Base-by-base conservation (phyloP, 1,139 yeast genomes). In the Torulaspora globosa region DNA sequence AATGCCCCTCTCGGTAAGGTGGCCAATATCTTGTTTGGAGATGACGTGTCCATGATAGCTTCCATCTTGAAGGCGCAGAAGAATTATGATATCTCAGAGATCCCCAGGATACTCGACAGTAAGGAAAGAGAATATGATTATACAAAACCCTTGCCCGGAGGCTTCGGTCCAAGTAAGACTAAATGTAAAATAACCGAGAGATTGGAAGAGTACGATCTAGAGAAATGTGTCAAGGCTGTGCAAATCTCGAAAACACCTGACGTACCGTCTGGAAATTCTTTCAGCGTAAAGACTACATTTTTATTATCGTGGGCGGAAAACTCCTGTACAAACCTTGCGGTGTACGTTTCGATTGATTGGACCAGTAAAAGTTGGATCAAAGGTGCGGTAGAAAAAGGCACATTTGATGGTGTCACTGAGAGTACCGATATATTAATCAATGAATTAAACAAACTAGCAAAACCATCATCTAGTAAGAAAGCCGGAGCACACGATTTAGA, bases 121-220 rank as follows among this genome's bases (percentile, higher is more conserved):
- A 70, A 70, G 47, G 56, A 57, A 39, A 75, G 98, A 52, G 70
- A 73, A 33, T 90, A 82, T 60, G 72, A 76, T 3, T 94, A 88
- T 63, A 74, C 73, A 32, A 90, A 90, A 66, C 97, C 97, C 1
- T 70, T 92, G 47, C 72, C 76, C 48, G 88, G 83, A 0, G 80
- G 95, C 1, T 83, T 94, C 50, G 98, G 97, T 0, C 98, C 98
- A 8, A 90, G 87, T 59, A 95, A 89, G 60, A 90, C 98, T 1
- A 74, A 75, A 52, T 92, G 97, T 68, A 63, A 76, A 19, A 81
- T 87, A 46, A 78, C 80, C 0, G 98, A 92, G 56, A 75, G 76
- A 6, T 63, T 87, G 28, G 78, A 82, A 41, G 73, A 76, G 40
- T 78, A 73, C 63, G 84, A 86, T 58, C 70, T 82, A 36, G 76